Evolutionary conservation across 2,329 filamentous ascomycete species (phyloP), one percentile per base, ranked within the genome.

Genomic region (Huntiella bhutanensis): DNA sequence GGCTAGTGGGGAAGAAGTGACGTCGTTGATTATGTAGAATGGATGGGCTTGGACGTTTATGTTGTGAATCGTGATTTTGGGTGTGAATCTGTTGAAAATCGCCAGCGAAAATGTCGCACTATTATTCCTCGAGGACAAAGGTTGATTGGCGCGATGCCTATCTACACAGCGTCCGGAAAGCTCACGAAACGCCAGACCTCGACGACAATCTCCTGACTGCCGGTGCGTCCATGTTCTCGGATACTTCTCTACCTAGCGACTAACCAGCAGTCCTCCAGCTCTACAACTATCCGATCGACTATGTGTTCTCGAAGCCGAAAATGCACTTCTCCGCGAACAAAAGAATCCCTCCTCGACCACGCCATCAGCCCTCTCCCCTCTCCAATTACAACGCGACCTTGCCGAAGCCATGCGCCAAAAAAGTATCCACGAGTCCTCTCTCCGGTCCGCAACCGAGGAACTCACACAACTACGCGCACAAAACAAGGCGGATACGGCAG

Each of bases 91-190:
- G 7, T 7, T 28, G 8, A 7, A 28, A 28, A 28, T 7, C 6
- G 22, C 22, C 22, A 28, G 22, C 33, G 13, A 47, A n/a, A n/a
- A 49, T 49, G 48, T 49, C 48, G 5, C 43, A 43, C 15, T 49
- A 41, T 40, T 19, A 45, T 11, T 13, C 43, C 13, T 5, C 42
- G 5, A 36, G 47, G n/a, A 28, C 40, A 10, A 28, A 28, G 7
- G 22, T 28, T 10, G 74, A 73, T 65, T 92, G 87, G 82, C 73
- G 79, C 56, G 77, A 82, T 53, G 82, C 92, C 56, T 95, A 93
- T 60, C 68, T 83, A 51, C 68, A 74, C 51, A 80, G 80, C 53
- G 69, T 96, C 53, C 71, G 76, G 54, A 77, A 80, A 55, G 82
- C 84, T 55, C 71, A 76, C 56, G 71, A 75, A 52, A 80, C 85